These are phyloP conservation scores for Ochetophila trinervis DNA, from an alignment of 306 rosid genomes.

Conservation along the genomic window DNA sequence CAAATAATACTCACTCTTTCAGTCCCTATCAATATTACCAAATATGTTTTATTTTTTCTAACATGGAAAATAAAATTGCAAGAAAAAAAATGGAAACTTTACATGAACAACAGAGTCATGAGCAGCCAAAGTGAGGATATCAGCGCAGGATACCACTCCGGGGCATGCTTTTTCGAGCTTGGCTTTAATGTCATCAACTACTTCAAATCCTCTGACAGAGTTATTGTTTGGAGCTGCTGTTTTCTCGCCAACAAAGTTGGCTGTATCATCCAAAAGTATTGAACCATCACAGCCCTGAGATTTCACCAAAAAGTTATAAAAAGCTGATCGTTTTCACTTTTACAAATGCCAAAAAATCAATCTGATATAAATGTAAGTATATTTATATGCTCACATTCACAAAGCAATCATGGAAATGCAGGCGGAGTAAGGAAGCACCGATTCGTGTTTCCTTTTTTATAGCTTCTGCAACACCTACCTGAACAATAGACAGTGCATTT, in stretches of 20 bases:
- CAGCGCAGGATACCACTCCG: constrained; percentile 59
- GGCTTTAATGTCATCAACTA: constrained; percentile 47
- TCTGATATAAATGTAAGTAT: neutral
- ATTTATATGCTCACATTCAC: constrained; percentile 44
- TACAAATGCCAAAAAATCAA: neutral
- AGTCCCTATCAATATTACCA: too few species aligned
- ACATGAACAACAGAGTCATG: constrained; percentile 48
- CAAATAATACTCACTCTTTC: neutral
- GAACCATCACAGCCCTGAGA: constrained; percentile 66
- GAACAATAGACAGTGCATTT: constrained; percentile 32
- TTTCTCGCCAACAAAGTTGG: constrained; percentile 51
- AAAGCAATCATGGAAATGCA: constrained; percentile 69
- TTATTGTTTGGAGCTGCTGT: constrained; percentile 55
- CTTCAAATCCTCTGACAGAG: constrained; percentile 52
- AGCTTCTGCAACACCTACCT: constrained; percentile 38
- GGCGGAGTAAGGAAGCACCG: constrained; percentile 56
- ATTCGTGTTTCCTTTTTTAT: constrained; percentile 37
- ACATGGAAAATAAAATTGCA: neutral
- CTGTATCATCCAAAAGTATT: constrained; percentile 48
- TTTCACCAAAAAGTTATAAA: neutral
- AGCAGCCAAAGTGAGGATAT: constrained; percentile 60
- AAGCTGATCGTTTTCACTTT: neutral
- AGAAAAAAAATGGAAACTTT: neutral
- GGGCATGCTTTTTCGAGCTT: constrained; percentile 56
- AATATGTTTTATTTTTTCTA: too few species aligned